Evolutionary conservation across 495 filamentous ascomycete species (phyloP).

Genomic region (Penicillium chermesinum): DNA sequence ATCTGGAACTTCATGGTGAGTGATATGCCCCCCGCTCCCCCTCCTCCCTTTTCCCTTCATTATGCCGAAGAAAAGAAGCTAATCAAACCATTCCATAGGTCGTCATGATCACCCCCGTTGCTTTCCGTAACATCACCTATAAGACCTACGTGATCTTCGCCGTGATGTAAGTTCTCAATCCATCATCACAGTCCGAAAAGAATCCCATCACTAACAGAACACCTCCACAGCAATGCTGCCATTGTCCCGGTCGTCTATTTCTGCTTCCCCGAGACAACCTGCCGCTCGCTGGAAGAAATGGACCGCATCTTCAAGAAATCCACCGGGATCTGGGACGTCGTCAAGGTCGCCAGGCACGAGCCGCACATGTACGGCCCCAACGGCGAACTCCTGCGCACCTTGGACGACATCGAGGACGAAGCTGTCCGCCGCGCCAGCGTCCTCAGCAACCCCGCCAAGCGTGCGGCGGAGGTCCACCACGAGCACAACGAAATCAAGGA

Average conservation of each 20-base stretch:
- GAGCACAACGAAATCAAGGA: slow-evolving; percentile 23
- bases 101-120: slow-evolving; percentile 60
- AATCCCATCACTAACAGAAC: too few species aligned
- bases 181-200: too few species aligned
- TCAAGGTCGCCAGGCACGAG: slow-evolving; percentile 52
- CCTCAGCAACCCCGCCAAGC: slow-evolving; percentile 17
- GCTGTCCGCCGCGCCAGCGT: slow-evolving; percentile 32
- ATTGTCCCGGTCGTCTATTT: slow-evolving; percentile 67
- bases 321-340: slow-evolving; percentile 50
- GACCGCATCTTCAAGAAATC: slow-evolving; percentile 69
- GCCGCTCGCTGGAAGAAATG: slow-evolving; percentile 71
- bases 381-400: slow-evolving; percentile 52
- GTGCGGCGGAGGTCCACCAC: slow-evolving; percentile 7
- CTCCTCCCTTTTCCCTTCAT: too few species aligned
- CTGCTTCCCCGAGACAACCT: slow-evolving; percentile 73
- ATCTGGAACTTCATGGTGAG: slow-evolving; percentile 48
- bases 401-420: slow-evolving; percentile 34
- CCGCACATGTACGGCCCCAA: slow-evolving; percentile 67
- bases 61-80: too few species aligned
- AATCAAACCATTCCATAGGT: slow-evolving; percentile 22
- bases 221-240: slow-evolving; percentile 59
- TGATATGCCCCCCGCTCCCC: too few species aligned
- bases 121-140: slow-evolving; percentile 57
- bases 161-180: slow-evolving; percentile 37
- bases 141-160: slow-evolving; percentile 68